Conservation (phyloP, 495 filamentous ascomycete species). For the Penicillium pancosmium region DNA sequence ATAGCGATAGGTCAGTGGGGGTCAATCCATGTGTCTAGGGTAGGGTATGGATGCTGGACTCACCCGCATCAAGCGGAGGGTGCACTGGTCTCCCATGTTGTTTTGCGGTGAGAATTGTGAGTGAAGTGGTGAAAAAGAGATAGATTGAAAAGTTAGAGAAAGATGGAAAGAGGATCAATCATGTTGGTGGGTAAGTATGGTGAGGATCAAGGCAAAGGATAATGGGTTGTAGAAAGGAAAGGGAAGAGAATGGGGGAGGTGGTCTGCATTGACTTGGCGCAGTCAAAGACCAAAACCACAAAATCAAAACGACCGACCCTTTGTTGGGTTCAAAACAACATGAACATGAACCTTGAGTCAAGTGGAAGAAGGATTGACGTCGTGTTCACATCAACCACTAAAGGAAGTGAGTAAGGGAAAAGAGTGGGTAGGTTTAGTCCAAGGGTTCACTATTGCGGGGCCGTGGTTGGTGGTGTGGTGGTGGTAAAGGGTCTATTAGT, state of each 20-base stretch:
- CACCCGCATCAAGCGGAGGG: constrained; percentile 24
- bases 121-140: background rate
- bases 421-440: background rate
- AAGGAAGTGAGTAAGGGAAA: background rate
- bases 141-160: background rate
- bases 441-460: background rate
- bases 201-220: too few relatives aligned
- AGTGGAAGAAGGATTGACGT: background rate
- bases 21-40: too few relatives aligned
- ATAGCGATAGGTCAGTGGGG: background rate
- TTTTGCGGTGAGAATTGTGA: background rate
- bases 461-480: background rate
- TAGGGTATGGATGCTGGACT: background rate
- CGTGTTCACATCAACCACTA: constrained; percentile 1
- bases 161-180: background rate
- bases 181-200: too few relatives aligned
- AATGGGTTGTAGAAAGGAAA: too few relatives aligned
- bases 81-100: constrained; percentile 22
- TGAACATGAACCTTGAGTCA: background rate
- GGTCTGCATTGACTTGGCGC: too few relatives aligned
- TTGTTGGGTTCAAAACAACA: too few relatives aligned
- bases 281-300: too few relatives aligned
- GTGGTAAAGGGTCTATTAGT: too few relatives aligned
- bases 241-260: too few relatives aligned
- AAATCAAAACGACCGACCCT: too few relatives aligned